Base-by-base conservation (phyloP, 164 flowering plant species). In the grape (Vitis vinifera) region DNA sequence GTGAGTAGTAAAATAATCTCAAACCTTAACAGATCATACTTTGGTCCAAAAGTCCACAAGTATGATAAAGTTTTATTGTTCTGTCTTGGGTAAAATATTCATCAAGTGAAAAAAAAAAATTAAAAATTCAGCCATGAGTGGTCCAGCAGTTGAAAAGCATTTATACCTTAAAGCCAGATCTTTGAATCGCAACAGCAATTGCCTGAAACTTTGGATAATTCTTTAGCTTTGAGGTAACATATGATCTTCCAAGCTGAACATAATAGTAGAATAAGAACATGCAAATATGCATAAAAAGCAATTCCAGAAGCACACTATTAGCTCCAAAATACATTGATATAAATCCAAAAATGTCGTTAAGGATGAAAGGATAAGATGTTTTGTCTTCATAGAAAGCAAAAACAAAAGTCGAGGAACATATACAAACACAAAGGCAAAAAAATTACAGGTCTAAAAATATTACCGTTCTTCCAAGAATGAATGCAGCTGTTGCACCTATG, bases 381-480 rank as follows among this genome's bases (percentile, higher is more conserved):
- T 49, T 17, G 66, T 53, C 9, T 48, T 50, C 19, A 19, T 3
- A 49, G 9, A 27, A 63, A 63, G 51, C 31, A 63, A 50, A 29
- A 30, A 47, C 16, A 48, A 37, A 3, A 37, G 44, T 37, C 0
- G 44, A 14, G 51, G 51, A 2, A 62, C 11, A 9, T 1, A 19
- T 4, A 37, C 30, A 59, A 9, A 51, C n/a, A 16, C 27, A 59
- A 10, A 51, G 14, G 44, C 44, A 63, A 55, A 8, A 55, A 15
- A 48, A 31, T 10, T n/a, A 17, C 15, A 48, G 66, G 57, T 23
- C 66, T 55, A 47, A 57, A 53, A 63, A 62, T 75, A 89, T 79
- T 70, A 91, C 97, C 12, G 94, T 92, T 88, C 92, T 86, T 23
- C 97, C 97, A 76, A 88, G 80, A 79, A 92, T 59, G 66, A 89